Percentiles rank a stretch among this genome's conserved stretches.
phyloP scores from a whole-genome alignment of 2,329 filamentous ascomycete genomes.

The Beauveria sp. region DNA sequence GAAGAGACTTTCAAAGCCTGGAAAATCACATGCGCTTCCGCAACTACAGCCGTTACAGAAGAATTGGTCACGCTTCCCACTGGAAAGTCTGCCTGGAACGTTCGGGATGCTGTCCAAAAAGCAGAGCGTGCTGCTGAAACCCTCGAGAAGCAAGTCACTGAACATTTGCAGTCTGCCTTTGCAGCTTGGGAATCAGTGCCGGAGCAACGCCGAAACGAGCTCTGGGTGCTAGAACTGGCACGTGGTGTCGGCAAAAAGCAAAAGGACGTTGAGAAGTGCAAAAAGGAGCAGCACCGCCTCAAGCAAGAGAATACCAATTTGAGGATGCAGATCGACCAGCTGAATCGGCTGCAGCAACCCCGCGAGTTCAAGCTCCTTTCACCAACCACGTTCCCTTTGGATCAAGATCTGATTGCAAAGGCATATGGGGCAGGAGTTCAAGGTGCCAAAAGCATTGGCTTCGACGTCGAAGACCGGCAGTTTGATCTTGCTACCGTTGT shows the following conservation, averaged over 20 bases:
- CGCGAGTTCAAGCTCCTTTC: slow-evolving; percentile 48
- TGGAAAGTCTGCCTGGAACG: slow-evolving; percentile 31
- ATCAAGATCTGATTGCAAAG: slow-evolving; percentile 39
- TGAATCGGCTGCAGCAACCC: slow-evolving; percentile 52
- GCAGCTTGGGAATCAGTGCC: slow-evolving; percentile 66
- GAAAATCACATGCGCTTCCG: slow-evolving; percentile 46
- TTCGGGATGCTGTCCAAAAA: slow-evolving; percentile 38
- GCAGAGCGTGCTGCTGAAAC: slow-evolving; percentile 46
- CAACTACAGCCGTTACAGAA: slow-evolving; percentile 41
- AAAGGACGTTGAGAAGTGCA: slow-evolving; percentile 45
- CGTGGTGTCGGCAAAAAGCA: slow-evolving; percentile 50
- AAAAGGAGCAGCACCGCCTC: slow-evolving; percentile 40
- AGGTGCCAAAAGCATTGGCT: slow-evolving; percentile 33
- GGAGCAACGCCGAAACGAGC: slow-evolving; percentile 45
- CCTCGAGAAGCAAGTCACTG: slow-evolving; percentile 61
- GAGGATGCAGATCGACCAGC: slow-evolving; percentile 50
- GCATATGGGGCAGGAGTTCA: slow-evolving; percentile 39
- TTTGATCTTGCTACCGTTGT: slow-evolving; percentile 45
- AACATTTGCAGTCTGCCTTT: slow-evolving; percentile 72
- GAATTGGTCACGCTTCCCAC: slow-evolving; percentile 44
- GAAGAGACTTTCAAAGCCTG: slow-evolving; percentile 59
- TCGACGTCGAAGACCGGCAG: slow-evolving; percentile 43
- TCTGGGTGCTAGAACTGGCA: slow-evolving; percentile 56
- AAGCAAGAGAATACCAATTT: slow-evolving; percentile 51
- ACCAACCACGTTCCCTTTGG: slow-evolving; percentile 45